Percentiles rank a stretch among this genome's conserved stretches.
phyloP scores from a whole-genome alignment of 2,329 filamentous ascomycete genomes.

The Cryphonectria japonica region DNA sequence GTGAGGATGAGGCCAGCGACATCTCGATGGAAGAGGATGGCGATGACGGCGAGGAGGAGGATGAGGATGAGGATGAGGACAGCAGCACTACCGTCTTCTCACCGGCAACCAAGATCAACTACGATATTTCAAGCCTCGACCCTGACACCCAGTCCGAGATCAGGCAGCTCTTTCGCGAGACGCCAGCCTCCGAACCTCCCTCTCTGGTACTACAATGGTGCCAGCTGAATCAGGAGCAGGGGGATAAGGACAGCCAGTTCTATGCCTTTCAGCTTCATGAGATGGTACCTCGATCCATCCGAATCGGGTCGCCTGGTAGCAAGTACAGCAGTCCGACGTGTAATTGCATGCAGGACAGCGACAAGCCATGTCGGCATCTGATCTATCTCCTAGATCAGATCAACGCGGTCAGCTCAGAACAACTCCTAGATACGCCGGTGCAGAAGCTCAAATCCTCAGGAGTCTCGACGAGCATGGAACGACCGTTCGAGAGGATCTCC shows the following conservation, averaged over 20 bases:
- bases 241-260: slow-evolving; percentile 44
- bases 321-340: slow-evolving; percentile 49
- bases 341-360: slow-evolving; percentile 45
- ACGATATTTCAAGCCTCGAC: slow-evolving; percentile 46
- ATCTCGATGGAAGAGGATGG: slow-evolving; percentile 33
- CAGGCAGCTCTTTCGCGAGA: slow-evolving; percentile 46
- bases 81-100: slow-evolving; percentile 34
- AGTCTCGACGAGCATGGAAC: slow-evolving; percentile 50
- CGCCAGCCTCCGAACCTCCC: slow-evolving; percentile 44
- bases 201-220: slow-evolving; percentile 56
- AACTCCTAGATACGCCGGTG: slow-evolving; percentile 26
- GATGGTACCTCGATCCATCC: slow-evolving; percentile 54
- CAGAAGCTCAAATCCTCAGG: slow-evolving; percentile 45
- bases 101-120: slow-evolving; percentile 42
- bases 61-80: slow-evolving; percentile 38
- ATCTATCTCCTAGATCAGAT: slow-evolving; percentile 61
- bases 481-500: slow-evolving; percentile 54
- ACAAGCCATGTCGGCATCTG: slow-evolving; percentile 53
- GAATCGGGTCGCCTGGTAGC: slow-evolving; percentile 49
- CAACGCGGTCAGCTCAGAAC: slow-evolving; percentile 50
- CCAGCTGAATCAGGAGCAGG: slow-evolving; percentile 42
- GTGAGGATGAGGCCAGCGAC: slow-evolving; percentile 31
- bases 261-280: slow-evolving; percentile 62
- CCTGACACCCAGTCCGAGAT: slow-evolving; percentile 44
- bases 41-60: slow-evolving; percentile 32